Conservation (phyloP, 2,329 filamentous ascomycete species). For the Leptodontidium sp. region DNA sequence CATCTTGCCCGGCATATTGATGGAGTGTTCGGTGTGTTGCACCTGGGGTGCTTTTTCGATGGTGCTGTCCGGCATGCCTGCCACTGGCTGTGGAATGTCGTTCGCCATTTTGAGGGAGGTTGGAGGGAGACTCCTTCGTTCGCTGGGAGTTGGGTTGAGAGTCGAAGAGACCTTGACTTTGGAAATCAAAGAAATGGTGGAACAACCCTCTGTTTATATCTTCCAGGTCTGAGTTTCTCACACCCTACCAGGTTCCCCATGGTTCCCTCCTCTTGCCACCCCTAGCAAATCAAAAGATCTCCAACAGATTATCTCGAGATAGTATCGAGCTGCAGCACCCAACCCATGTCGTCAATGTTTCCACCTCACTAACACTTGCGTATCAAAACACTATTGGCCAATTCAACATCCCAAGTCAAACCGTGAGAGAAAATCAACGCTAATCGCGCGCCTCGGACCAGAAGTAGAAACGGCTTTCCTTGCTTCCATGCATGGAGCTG, state of each 20-base stretch:
- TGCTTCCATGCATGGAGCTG: neutral
- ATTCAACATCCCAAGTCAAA: neutral
- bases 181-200: neutral
- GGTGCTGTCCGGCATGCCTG: neutral
- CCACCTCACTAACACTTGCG: neutral
- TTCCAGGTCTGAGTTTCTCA: neutral
- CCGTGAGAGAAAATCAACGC: neutral
- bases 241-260: neutral
- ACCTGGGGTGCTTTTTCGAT: constrained; percentile 16
- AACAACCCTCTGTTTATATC: constrained; percentile 2
- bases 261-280: neutral
- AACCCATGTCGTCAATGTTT: neutral
- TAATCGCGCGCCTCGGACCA: neutral
- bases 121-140: neutral
- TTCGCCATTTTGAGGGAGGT: neutral
- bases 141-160: neutral
- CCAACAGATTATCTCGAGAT: neutral
- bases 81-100: neutral
- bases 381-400: neutral
- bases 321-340: constrained; percentile 4
- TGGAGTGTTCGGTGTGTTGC: constrained; percentile 9
- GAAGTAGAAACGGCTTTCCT: neutral
- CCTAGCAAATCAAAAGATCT: constrained; percentile 3
- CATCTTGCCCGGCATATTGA: constrained; percentile 9
- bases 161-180: neutral